Evolutionary conservation across 345 rosid species (phyloP), one percentile per base, ranked within the genome.

Genomic region (Lepidium didymum): DNA sequence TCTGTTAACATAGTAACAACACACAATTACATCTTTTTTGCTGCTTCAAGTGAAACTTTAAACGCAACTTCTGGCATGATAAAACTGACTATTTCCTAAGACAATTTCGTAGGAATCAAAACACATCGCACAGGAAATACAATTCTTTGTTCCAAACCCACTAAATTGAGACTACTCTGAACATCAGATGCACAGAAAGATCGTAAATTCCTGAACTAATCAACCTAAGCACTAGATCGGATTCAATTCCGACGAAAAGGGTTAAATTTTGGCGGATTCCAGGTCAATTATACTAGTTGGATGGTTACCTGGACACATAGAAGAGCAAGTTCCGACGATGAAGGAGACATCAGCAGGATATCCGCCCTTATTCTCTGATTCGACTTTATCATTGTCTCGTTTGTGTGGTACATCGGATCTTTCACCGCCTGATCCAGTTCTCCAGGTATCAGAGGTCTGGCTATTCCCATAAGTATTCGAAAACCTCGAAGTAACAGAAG

Each of bases 291-390:
- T 35, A 21, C 6, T 8, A 33, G 54, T 29, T 49, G 5, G 55
- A 49, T 49, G 72, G 18, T 16, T 63, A 93, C 98, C 97, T 31
- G 97, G 93, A 79, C 96, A 93, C 96, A 93, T 90, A 68, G 77
- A 83, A 68, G 87, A 85, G 81, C 97, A 88, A 66, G 90, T 90
- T 67, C 97, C 96, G 47, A 81, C 73, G 38, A 88, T 72, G 55
- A 77, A 72, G 18, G 78, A 59, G 9, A 44, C 76, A n/a, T 71
- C 62, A 57, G 53, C 16, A 56, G 15, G 10, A 53, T 69, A 68
- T 62, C 6, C 56, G 0, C 11, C 73, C 16, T 67, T 43, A 25
- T 34, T 42, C 4, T 50, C 45, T 33, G 53, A 47, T 57, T 37
- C 63, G 0, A 62, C 31, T 75, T 55, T 56, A 10, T 29, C 67